Evolutionary conservation across 2,329 filamentous ascomycete genomes (phyloP), one percentile per base, ranked within the genome.

Genomic region (Pseudocercospora eumusae): DNA sequence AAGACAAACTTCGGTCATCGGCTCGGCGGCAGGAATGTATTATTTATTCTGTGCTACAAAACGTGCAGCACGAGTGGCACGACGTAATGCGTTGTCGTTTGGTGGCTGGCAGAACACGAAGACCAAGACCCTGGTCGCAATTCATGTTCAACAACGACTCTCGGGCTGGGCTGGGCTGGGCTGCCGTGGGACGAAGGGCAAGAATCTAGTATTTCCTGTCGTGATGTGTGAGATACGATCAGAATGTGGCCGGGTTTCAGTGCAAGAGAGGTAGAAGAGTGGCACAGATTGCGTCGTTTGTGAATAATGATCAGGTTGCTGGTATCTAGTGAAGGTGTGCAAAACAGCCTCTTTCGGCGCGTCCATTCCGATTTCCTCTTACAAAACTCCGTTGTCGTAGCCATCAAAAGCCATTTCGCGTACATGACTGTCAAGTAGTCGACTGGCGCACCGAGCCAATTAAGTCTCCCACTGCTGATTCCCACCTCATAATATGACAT

Each of bases 21-120:
- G 36, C 36, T 40, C n/a, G 36, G 36, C 33, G 33, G 33, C 13
- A n/a, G n/a, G n/a, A n/a, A n/a, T n/a, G n/a, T n/a, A n/a, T n/a
- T n/a, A n/a, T n/a, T n/a, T n/a, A n/a, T n/a, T n/a, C n/a, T 36
- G 50, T 54, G 28, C 50, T 54, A 36, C 50, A n/a, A 36, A 25
- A 23, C 50, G 28, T 20, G 21, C 52, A 54, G 52, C 52, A 54
- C 52, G 52, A 54, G 52, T 54, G n/a, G 52, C 52, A 54, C 52
- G 28, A 40, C 52, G 52, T 33, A 33, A 23, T 15, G 44, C 44
- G 10, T 13, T 47, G 44, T 25, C 44, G 18, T 21, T 21, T 25
- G 44, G 44, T 21, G 47, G 47, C 47, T 27, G 47, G 25, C 25
- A 25, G 47, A 28, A 27, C 23, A 52, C 47, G 47, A 52, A 25